Percentiles rank a stretch among this genome's conserved stretches.
Evolutionary conservation across 768 basidiomycete species (phyloP).

Genomic region (Asterophora parasitica): DNA sequence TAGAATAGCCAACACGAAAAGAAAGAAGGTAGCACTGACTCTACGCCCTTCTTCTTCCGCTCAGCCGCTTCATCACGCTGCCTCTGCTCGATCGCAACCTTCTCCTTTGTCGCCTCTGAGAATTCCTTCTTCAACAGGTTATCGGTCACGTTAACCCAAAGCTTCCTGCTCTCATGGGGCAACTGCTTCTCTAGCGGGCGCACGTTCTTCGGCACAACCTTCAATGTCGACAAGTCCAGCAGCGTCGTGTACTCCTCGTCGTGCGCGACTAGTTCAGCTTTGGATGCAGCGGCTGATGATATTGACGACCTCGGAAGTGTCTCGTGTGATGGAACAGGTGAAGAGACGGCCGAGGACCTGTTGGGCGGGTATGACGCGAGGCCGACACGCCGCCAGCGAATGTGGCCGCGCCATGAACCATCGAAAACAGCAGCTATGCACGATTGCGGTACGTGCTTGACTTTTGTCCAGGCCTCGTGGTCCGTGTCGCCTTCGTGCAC

Average conservation of each 20-base stretch:
- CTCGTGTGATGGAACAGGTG: conserved; percentile 42
- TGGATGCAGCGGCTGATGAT: conserved; percentile 38
- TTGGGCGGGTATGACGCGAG: conserved; percentile 37
- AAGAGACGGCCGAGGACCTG: conserved; percentile 40
- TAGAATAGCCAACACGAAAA: background rate
- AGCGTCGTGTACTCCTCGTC: conserved; percentile 60
- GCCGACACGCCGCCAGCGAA: conserved; percentile 72
- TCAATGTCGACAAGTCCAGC: conserved; percentile 70
- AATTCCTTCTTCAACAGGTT: conserved; percentile 79
- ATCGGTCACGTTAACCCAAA: conserved; percentile 85
- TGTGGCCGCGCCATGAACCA: conserved; percentile 80
- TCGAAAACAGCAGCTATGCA: conserved; percentile 79
- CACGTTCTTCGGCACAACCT: conserved; percentile 76
- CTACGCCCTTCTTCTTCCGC: conserved; percentile 71
- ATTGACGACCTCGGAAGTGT: conserved; percentile 34
- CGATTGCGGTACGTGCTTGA: conserved; percentile 85
- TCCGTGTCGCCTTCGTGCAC: conserved; percentile 61
- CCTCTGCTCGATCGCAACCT: conserved; percentile 87
- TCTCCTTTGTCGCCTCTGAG: conserved; percentile 86
- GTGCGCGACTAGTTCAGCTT: conserved; percentile 35
- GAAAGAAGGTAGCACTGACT: conserved; percentile 48
- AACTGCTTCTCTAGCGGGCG: conserved; percentile 78
- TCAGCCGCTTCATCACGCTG: conserved; percentile 89
- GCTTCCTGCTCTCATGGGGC: conserved; percentile 73
- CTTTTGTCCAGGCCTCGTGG: conserved; percentile 72